Conservation (phyloP, 2,329 filamentous ascomycete species). For the Apiospora marii region DNA sequence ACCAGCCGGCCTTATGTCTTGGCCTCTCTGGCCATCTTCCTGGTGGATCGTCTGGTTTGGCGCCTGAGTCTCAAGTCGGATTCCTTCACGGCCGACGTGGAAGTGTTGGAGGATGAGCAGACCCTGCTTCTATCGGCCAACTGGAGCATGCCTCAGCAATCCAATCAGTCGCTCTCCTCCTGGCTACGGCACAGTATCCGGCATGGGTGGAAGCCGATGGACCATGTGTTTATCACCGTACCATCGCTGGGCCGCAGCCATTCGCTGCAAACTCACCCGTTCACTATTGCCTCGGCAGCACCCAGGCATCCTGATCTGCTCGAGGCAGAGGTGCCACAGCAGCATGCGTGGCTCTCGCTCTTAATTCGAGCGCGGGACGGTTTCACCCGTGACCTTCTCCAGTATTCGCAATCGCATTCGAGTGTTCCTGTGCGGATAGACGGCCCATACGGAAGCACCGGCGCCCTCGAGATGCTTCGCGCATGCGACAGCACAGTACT, state of each 20-base stretch:
- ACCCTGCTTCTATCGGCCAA: constrained; percentile 57
- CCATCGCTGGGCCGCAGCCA: constrained; percentile 61
- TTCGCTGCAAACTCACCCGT: constrained; percentile 68
- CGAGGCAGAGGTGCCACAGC: constrained; percentile 36
- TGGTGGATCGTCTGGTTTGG: constrained; percentile 65
- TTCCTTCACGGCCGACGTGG: constrained; percentile 56
- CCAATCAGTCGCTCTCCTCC: constrained; percentile 26
- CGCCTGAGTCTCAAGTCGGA: constrained; percentile 60
- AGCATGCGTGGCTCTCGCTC: constrained; percentile 63
- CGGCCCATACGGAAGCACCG: constrained; percentile 68
- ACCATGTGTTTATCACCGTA: constrained; percentile 70
- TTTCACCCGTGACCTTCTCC: constrained; percentile 64
- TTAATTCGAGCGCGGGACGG: constrained; percentile 67
- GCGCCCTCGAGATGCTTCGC: constrained; percentile 61
- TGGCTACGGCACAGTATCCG: constrained; percentile 46
- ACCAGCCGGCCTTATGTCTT: constrained; percentile 61
- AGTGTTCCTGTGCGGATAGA: constrained; percentile 62
- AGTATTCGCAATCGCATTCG: constrained; percentile 54
- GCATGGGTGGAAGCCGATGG: constrained; percentile 65
- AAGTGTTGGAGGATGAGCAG: constrained; percentile 62
- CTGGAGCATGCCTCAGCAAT: constrained; percentile 43
- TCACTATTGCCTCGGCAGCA: constrained; percentile 70
- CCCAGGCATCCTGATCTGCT: constrained; percentile 40
- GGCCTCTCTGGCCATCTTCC: constrained; percentile 61
- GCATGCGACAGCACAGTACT: constrained; percentile 58